Conservation (phyloP, 2,329 filamentous ascomycete species). For the Fusarium pseudograminearum region DNA sequence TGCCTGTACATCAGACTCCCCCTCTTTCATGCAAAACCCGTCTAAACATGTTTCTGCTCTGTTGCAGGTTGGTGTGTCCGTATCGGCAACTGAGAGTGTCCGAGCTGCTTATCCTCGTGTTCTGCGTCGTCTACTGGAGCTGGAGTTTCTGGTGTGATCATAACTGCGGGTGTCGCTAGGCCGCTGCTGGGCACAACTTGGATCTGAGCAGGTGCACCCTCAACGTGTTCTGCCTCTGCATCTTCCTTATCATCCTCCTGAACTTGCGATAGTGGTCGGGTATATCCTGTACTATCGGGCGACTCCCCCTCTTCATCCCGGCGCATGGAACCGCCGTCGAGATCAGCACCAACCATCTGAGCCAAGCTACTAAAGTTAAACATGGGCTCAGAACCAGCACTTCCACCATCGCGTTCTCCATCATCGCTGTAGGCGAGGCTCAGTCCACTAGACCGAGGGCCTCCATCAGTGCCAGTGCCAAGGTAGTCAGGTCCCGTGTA, state of each 20-base stretch:
- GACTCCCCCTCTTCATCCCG: conserved; percentile 47
- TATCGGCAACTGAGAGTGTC: conserved; percentile 54
- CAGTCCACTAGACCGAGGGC: conserved; percentile 66
- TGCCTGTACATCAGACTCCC: conserved; percentile 17
- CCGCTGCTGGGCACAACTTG: neutral
- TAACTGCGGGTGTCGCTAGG: conserved; percentile 56
- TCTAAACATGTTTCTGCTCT: conserved; percentile 3
- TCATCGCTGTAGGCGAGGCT: conserved; percentile 63
- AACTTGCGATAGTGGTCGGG: conserved; percentile 53
- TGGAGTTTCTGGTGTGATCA: conserved; percentile 65
- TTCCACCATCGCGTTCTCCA: conserved; percentile 63
- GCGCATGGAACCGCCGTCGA: conserved; percentile 60
- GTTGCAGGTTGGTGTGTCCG: conserved; percentile 2
- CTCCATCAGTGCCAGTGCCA: conserved; percentile 51
- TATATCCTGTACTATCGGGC: conserved; percentile 30
- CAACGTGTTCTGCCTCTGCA: conserved; percentile 50
- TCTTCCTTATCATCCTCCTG: conserved; percentile 56
- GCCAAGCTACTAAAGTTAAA: conserved; percentile 93
- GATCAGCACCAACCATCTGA: conserved; percentile 79
- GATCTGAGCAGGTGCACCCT: conserved; percentile 32
- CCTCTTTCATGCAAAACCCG: conserved; percentile 47
- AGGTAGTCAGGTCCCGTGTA: conserved; percentile 54
- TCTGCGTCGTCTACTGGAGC: conserved; percentile 50
- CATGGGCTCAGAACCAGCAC: conserved; percentile 76
- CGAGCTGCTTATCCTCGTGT: conserved; percentile 59